Evolutionary conservation across 495 filamentous ascomycete species (phyloP).

Genomic region (Neurospora sp.): DNA sequence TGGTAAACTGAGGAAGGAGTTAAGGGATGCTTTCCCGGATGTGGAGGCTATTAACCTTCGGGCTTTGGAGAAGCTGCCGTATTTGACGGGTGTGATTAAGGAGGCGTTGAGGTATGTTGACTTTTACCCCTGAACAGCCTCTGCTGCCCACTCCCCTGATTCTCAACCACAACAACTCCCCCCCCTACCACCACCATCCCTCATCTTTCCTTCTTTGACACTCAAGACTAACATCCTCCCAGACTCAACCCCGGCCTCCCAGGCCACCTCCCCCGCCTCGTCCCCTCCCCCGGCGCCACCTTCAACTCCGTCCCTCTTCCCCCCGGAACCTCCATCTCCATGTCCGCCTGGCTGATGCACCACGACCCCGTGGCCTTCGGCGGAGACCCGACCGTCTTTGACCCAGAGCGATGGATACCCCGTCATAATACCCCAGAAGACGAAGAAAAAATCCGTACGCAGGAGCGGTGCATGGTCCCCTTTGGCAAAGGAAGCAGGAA

Average conservation of each 20-base stretch:
- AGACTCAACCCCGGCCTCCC: conserved; percentile 13
- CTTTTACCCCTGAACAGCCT: background rate
- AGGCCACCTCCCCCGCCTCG: conserved; percentile 14
- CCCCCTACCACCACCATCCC: background rate
- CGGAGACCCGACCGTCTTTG: conserved; percentile 24
- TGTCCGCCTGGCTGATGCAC: conserved; percentile 25
- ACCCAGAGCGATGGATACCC: conserved; percentile 38
- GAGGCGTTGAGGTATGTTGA: conserved; percentile 18
- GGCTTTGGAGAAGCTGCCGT: conserved; percentile 22
- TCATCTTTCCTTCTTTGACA: no score
- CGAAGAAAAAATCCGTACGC: conserved; percentile 15
- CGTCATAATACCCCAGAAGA: background rate
- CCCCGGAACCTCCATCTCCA: conserved; percentile 6
- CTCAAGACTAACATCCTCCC: background rate
- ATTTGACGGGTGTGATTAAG: conserved; percentile 24
- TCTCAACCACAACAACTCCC: background rate
- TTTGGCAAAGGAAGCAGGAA: conserved; percentile 35
- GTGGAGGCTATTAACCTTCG: conserved; percentile 6
- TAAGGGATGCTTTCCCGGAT: conserved; percentile 25
- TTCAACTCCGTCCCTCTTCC: conserved; percentile 13
- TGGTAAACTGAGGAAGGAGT: conserved; percentile 18
- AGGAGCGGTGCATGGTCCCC: conserved; percentile 30
- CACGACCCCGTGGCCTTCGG: conserved; percentile 30
- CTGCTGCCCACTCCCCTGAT: background rate
- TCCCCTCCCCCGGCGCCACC: conserved; percentile 14